Conservation (phyloP, 2,329 filamentous ascomycete species). For the Xylariaceae sp. region DNA sequence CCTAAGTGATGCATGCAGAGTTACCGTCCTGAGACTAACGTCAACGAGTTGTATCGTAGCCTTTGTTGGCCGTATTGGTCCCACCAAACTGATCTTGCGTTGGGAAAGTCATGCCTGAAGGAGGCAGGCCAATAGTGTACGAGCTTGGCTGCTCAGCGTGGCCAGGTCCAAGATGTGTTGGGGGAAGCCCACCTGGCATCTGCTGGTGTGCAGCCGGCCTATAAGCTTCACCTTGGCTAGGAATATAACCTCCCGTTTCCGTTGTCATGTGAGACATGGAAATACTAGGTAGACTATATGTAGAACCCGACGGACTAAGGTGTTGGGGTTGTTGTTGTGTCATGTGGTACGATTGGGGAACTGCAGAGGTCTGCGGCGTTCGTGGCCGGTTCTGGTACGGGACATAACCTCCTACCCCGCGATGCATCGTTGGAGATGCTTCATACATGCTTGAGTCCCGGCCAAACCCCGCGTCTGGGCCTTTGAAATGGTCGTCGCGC, state of each 20-base stretch:
- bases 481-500: constrained; percentile 9
- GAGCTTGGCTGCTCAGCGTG: not conserved
- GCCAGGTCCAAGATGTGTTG: not conserved
- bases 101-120: not conserved
- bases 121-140: not conserved
- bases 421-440: not conserved
- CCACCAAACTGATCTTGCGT: not conserved
- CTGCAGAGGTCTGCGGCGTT: not conserved
- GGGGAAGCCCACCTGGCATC: not conserved
- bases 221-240: not conserved
- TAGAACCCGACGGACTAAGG: not conserved
- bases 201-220: not conserved
- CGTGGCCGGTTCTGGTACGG: constrained; percentile 1
- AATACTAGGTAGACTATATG: not conserved
- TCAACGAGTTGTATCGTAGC: no score
- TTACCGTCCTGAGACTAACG: no score
- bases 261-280: not conserved
- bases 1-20: no score
- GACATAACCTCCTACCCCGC: not conserved
- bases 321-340: constrained; percentile 1
- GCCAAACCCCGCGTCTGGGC: not conserved
- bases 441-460: not conserved
- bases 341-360: not conserved
- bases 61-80: no score
- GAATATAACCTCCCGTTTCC: not conserved